phyloP scores from a whole-genome alignment of 345 rosid species.

The Acer saccharum region DNA sequence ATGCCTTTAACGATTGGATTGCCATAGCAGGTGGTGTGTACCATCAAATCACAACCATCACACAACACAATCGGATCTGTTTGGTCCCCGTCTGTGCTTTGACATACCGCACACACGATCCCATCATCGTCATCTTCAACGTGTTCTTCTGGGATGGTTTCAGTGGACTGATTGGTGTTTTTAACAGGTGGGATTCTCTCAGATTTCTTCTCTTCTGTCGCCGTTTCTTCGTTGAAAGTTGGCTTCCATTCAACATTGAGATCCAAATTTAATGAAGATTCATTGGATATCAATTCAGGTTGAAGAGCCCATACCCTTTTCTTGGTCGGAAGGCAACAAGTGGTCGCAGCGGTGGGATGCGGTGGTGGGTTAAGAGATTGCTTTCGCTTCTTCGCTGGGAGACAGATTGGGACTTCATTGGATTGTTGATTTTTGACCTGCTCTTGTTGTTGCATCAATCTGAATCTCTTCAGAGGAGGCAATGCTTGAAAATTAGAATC shows the following conservation, averaged over 20 bases:
- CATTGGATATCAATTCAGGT: conserved; percentile 48
- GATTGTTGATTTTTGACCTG: conserved; percentile 28
- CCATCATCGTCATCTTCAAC: conserved; percentile 60
- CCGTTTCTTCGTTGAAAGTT: conserved; percentile 14
- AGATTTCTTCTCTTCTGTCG: not conserved
- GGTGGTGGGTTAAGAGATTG: conserved; percentile 39
- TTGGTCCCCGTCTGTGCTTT: conserved; percentile 93
- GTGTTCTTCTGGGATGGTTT: not conserved
- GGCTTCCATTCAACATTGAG: conserved; percentile 72
- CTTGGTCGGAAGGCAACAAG: conserved; percentile 72
- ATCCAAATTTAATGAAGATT: conserved; percentile 61
- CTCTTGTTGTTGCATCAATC: conserved; percentile 41
- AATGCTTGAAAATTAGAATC: conserved; percentile 46
- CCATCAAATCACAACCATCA: conserved; percentile 96
- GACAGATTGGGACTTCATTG: conserved; percentile 29
- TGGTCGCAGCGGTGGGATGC: not conserved
- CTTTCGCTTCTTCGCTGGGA: conserved; percentile 87
- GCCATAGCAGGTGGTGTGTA: conserved; percentile 85
- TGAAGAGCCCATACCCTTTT: conserved; percentile 83
- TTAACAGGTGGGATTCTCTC: conserved; percentile 21
- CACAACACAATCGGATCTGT: conserved; percentile 91
- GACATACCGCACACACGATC: conserved; percentile 77
- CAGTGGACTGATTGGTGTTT: not conserved
- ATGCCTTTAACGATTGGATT: conserved; percentile 60
- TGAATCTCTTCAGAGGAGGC: conserved; percentile 80